phyloP scores from a whole-genome alignment of 306 rosid species.

The Quercus parvula region DNA sequence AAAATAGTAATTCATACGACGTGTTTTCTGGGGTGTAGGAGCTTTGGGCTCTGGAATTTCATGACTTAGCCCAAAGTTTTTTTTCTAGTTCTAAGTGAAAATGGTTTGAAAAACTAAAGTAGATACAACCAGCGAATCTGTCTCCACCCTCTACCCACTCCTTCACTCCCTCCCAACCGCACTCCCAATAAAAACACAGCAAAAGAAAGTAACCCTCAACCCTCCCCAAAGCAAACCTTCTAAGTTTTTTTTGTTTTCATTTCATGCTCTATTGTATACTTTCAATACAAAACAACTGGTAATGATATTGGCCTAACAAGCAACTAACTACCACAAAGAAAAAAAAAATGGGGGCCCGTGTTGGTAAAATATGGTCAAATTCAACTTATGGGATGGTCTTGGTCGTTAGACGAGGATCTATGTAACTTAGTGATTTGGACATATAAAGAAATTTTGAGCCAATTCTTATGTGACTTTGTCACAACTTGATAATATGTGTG shows the following conservation, averaged over 20 bases:
- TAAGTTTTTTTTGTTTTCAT: not conserved
- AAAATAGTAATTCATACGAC: constrained; percentile 29
- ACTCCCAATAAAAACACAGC: constrained; percentile 2
- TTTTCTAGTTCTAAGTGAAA: constrained; percentile 43
- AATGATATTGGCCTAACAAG: constrained; percentile 2
- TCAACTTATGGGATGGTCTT: not conserved
- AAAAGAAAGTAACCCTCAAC: not conserved
- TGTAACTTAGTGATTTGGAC: not conserved
- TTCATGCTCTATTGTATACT: not conserved
- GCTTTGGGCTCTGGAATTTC: constrained; percentile 43
- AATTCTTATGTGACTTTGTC: too few species aligned
- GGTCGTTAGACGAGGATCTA: not conserved
- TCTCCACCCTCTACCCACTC: constrained; percentile 29
- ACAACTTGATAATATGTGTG: too few species aligned
- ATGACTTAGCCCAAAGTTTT: constrained; percentile 24
- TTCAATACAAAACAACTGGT: not conserved
- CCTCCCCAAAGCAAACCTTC: not conserved
- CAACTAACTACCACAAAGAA: not conserved
- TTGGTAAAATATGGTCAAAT: not conserved
- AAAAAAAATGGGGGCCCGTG: constrained; percentile 1
- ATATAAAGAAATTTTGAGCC: not conserved
- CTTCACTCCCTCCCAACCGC: not conserved
- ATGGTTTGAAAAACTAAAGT: constrained; percentile 8
- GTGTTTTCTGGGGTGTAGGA: constrained; percentile 48
- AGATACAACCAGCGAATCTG: constrained; percentile 43